These are phyloP conservation scores for Carex parvula DNA, from an alignment of 176 grass and related monocot species.

Conservation along the genomic window DNA sequence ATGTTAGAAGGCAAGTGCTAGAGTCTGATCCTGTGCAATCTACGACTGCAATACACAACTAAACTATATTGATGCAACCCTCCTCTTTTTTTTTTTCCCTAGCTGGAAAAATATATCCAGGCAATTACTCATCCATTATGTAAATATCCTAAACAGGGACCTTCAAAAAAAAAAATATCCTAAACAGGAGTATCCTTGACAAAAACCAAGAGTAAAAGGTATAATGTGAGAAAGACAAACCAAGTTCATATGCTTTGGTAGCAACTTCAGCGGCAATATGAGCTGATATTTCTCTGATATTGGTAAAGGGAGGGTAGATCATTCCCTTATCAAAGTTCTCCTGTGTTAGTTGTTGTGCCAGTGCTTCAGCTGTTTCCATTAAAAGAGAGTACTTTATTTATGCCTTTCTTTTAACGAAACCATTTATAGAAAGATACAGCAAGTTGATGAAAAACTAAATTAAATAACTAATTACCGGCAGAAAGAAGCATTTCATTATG, in stretches of 20 bases:
- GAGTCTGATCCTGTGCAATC: not conserved
- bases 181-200: too few species aligned
- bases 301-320: slow-evolving; percentile 78
- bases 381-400: not conserved
- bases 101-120: not conserved
- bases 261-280: slow-evolving; percentile 58
- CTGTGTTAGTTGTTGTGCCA: slow-evolving; percentile 58
- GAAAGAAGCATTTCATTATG: slow-evolving; percentile 81
- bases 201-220: too few species aligned
- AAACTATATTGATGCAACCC: not conserved
- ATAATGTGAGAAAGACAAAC: slow-evolving; percentile 23
- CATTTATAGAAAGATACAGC: not conserved
- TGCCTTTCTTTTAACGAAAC: not conserved
- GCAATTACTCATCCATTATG: not conserved
- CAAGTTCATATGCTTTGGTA: slow-evolving; percentile 77
- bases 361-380: slow-evolving; percentile 51
- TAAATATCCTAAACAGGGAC: not conserved
- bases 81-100: not conserved
- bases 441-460: not conserved
- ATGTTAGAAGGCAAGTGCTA: not conserved
- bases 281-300: slow-evolving; percentile 90
- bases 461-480: slow-evolving; percentile 42
- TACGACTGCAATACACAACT: not conserved
- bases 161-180: too few species aligned
- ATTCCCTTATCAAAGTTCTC: slow-evolving; percentile 74